Conservation (phyloP, 331 rosid species). For the Rhamnella rubrinervis region DNA sequence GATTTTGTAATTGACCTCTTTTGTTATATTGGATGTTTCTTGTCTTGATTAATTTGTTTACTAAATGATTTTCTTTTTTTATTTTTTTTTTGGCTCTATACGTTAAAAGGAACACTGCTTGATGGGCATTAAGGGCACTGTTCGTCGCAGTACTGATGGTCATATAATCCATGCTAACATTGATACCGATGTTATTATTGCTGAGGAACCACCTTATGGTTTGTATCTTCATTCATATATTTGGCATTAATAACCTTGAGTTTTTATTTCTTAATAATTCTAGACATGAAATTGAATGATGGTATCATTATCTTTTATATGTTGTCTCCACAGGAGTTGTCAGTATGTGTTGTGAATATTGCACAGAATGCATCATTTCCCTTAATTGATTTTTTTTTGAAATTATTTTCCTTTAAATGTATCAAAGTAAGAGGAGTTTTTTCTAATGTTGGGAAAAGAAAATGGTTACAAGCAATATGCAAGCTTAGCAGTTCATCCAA, state of each 20-base stretch:
- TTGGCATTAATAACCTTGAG: slow-evolving; percentile 4
- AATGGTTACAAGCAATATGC: too few species aligned
- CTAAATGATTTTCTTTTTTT: background rate
- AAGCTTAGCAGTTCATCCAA: too few species aligned
- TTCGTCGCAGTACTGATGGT: slow-evolving; percentile 96
- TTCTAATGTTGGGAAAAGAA: too few species aligned
- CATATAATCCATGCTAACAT: slow-evolving; percentile 95
- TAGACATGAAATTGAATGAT: background rate
- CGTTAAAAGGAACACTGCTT: slow-evolving; percentile 81
- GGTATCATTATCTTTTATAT: background rate
- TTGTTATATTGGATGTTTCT: background rate
- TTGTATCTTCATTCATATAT: slow-evolving; percentile 32
- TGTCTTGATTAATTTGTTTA: slow-evolving; percentile 2
- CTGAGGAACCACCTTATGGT: slow-evolving; percentile 97
- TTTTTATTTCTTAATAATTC: slow-evolving; percentile 6
- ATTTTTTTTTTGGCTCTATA: slow-evolving; percentile 10
- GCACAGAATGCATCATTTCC: background rate
- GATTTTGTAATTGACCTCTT: slow-evolving; percentile 4
- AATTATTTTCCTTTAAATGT: too few species aligned
- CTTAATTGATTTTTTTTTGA: too few species aligned
- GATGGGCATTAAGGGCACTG: slow-evolving; percentile 96
- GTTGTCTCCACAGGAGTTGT: background rate
- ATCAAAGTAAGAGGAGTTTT: too few species aligned
- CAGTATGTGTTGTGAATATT: background rate
- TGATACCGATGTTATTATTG: slow-evolving; percentile 87